Evolutionary conservation across 306 rosid species (phyloP), one percentile per base, ranked within the genome.

Genomic region (Rosa rugosa): DNA sequence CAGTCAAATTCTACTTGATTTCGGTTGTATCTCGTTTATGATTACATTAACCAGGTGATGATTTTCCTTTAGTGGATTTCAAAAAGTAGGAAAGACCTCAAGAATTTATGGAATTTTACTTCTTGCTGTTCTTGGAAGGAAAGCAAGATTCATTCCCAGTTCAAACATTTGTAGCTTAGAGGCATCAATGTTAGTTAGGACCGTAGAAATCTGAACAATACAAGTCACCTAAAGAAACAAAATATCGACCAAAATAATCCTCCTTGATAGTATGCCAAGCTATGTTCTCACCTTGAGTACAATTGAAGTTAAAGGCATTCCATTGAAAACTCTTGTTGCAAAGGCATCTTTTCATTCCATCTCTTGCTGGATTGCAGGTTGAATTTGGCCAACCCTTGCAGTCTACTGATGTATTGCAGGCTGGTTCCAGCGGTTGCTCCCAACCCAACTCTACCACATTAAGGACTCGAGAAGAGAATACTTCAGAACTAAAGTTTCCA

Each of bases 321-420:
- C 96, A 91, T 47, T 34, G 23, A 31, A 72, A 84, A 49, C 77
- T 72, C 41, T 76, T 20, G 16, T 77, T 62, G 82, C 91, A 89
- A 49, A 76, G 85, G 81, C 96, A 91, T 74, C 89, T 86, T 71
- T 72, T 84, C 23, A 51, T 75, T 69, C 86, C 85, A 80, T 83
- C 68, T 36, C 6, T 20, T 13, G 84, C 70, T 22, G 34, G 72
- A 69, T 79, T 87, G 83, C 97, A 92, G 67, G 71, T 84, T 80
- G 94, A 88, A 79, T 90, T 49, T 38, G 86, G 89, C 94, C 89
- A 87, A 22, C 69, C 90, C 75, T 65, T 84, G 85, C 97, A 90
- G 76, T 84, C 87, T 50, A 56, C 17, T 51, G 66, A 8, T 27
- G 79, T 77, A 73, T 79, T 83, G 41, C 92, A 92, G 38, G 76